Evolutionary conservation across 768 basidiomycete genomes (phyloP), one percentile per base, ranked within the genome.

Genomic region (Pisolithus microcarpus): DNA sequence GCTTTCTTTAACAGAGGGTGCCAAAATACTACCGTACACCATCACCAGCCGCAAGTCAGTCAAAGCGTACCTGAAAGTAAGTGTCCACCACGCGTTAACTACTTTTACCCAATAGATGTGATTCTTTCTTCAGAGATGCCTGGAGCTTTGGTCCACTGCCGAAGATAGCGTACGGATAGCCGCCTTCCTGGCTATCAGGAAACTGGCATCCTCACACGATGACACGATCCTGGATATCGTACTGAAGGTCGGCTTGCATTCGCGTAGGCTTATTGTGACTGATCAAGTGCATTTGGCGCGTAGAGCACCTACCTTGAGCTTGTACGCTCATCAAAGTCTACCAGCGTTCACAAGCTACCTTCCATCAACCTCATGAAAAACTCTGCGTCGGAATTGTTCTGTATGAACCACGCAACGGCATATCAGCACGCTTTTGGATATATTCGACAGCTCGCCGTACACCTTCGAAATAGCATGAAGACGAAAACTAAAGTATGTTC

Each of bases 311-410:
- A 99, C 70, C 75, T 89, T 40, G 79, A 88, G 15, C 73, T 99
- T 26, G 80, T 97, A 43, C 85, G 90, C 26, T 84, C 82, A 6
- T 83, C 85, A 43, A 91, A 92, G 63, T 80, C 84, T 10, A 96
- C 92, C n/a, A 88, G 77, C 45, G 75, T 81, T 2, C 84, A 95
- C 68, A 91, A 87, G 4, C 72, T 98, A 8, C 93, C 95, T 19
- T 82, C 88, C 2, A 87, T 98, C 67, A 95, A 89, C 60, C 71
- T 98, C 40, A 95, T 97, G 91, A 99, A 99, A 69, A 96, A 98
- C 66, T 90, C 93, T 6, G 95, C 94, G 0, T 87, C 90, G 1
- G 93, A 96, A 62, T 72, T 98, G 1, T 99, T 89, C 70, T 85
- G 83, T 56, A 69, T 92, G 47, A 76, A 87, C 59, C 85, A 84